A percentile compares a stretch with the other conserved stretches of the same genome.
phyloP scores from a whole-genome alignment of 495 filamentous ascomycete species.

The Trichocladium antarcticum region DNA sequence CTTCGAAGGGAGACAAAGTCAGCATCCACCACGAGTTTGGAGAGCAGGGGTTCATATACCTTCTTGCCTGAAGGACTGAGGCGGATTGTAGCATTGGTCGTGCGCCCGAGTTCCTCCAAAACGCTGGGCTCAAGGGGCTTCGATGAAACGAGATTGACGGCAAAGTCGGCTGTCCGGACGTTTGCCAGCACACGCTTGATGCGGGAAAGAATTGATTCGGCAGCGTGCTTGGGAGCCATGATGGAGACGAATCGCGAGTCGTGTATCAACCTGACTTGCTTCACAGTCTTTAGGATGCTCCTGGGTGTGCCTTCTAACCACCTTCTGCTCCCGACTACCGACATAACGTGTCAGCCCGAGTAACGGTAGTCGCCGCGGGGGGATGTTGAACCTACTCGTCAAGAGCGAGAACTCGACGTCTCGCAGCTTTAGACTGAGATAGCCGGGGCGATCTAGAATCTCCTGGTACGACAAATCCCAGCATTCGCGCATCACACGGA shows the following conservation, averaged over 20 bases:
- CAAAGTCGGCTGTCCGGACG: conserved; percentile 13
- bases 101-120: conserved; percentile 31
- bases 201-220: conserved; percentile 30
- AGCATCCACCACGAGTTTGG: not conserved
- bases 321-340: conserved; percentile 25
- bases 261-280: conserved; percentile 26
- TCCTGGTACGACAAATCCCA: conserved; percentile 30
- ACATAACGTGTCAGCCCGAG: not conserved
- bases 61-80: conserved; percentile 10
- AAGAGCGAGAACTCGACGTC: conserved; percentile 28
- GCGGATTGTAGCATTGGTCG: conserved; percentile 35
- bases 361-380: not conserved
- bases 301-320: conserved; percentile 24
- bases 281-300: conserved; percentile 21
- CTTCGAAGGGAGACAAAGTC: conserved; percentile 4
- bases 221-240: conserved; percentile 24
- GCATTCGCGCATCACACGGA: conserved; percentile 31
- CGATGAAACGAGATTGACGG: conserved; percentile 13
- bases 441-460: conserved; percentile 22
- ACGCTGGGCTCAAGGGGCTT: conserved; percentile 14
- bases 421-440: conserved; percentile 23
- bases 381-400: conserved; percentile 23
- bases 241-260: conserved; percentile 22
- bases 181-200: conserved; percentile 22
- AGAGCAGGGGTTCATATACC: conserved; percentile 18